Evolutionary conservation across 75 land plant species (phyloP).

Genomic region (Chamaecyparis obtusa): DNA sequence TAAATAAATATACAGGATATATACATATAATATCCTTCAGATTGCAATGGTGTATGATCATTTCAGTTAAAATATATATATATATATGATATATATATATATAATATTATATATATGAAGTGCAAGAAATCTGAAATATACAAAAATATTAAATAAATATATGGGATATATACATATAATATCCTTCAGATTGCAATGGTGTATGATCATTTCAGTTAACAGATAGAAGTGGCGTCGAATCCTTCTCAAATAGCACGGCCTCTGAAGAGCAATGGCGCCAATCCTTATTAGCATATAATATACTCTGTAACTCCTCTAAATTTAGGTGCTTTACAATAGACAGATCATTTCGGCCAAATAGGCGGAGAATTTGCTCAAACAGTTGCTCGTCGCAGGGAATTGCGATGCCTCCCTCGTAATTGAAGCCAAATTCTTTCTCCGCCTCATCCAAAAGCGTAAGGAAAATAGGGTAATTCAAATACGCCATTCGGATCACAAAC

Average conservation of each 20-base stretch:
- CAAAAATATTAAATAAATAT: too few relatives aligned
- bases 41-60: background rate
- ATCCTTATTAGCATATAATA: background rate
- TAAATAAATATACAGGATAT: too few relatives aligned
- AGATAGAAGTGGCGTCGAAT: background rate
- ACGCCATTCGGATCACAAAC: slow-evolving; percentile 28
- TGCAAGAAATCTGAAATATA: too few relatives aligned
- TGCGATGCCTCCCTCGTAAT: slow-evolving; percentile 28
- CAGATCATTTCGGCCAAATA: slow-evolving; percentile 1
- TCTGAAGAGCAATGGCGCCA: background rate
- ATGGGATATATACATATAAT: too few relatives aligned
- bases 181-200: too few relatives aligned
- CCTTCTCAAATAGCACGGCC: background rate
- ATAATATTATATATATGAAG: too few relatives aligned
- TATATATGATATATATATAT: too few relatives aligned
- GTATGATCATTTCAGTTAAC: background rate
- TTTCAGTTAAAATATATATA: too few relatives aligned
- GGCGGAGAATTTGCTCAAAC: slow-evolving; percentile 29
- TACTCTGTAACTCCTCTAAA: background rate
- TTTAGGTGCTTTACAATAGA: background rate
- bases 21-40: too few relatives aligned
- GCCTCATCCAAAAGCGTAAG: slow-evolving; percentile 25
- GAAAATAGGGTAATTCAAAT: slow-evolving; percentile 42
- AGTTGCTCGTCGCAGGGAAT: slow-evolving; percentile 40
- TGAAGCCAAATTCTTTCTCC: slow-evolving; percentile 46